Evolutionary conservation across 2,329 filamentous ascomycete species (phyloP), one percentile per base, ranked within the genome.

Genomic region (Kalmusia sp.): DNA sequence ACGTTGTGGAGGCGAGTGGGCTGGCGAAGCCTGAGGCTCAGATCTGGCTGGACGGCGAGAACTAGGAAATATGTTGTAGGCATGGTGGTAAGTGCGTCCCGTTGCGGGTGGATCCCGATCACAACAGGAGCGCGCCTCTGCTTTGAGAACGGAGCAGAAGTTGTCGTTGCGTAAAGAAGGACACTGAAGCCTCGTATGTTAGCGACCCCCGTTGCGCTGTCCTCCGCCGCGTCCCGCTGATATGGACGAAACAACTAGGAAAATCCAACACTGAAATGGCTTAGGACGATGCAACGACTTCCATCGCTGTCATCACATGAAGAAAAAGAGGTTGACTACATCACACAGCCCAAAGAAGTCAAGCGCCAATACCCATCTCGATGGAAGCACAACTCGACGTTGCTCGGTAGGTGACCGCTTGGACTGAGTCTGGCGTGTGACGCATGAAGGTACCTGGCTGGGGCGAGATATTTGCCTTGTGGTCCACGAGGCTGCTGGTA

Each of bases 1-100:
- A 54, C 54, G 52, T 22, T 54, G 49, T 59, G 53, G 47, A 51
- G 46, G 49, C 45, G 35, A 51, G 25, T 30, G 15, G 31, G 46
- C 33, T 15, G n/a, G 19, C 27, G 39, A 21, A 44, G 34, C 40
- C 22, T 38, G 39, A 17, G 35, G 12, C 39, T 52, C 31, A 34
- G 41, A 35, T 50, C 40, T 55, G 30, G 51, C 19, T 33, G 24
- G 41, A 40, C 21, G 33, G 27, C 21, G 28, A 38, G 14, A 38
- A 21, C 24, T 28, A 43, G 37, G 37, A 33, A 9, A 30, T 14
- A 28, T 14, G 8, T 27, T 34, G 27, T 34, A 21, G 43, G 30
- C 30, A 35, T 30, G 27, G 30, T 34, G 28, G 41, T 35, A 45
- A 35, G 52, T 58, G 46, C 52, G 31, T 54, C 49, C 51, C 51